Evolutionary conservation across 345 rosid genomes (phyloP), one percentile per base, ranked within the genome.

Genomic region (Orychophragmus violaceus): DNA sequence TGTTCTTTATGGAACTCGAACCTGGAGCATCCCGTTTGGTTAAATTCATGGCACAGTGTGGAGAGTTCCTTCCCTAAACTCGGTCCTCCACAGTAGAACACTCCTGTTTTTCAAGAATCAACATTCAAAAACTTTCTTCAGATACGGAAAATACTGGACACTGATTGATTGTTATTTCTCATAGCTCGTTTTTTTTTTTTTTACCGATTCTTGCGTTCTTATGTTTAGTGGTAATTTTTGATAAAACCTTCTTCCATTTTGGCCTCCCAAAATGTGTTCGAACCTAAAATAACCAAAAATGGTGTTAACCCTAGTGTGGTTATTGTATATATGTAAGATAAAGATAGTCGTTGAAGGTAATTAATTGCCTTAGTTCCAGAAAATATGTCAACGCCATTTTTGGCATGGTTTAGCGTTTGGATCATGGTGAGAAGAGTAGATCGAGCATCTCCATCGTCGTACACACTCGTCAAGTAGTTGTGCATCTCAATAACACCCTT

Each of bases 401-500:
- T 93, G 24, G 98, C 97, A 19, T 90, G 94, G 69, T 90, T 88
- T 51, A 93, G 78, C 13, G 98, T 90, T 71, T 93, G 98, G 49
- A 93, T 94, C 98, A 90, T 93, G 35, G 98, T 85, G 63, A 93
- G 89, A 48, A 93, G 94, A 55, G 54, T 49, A 7, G 74, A 55
- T 5, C 68, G 74, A 42, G 78, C 59, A 61, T 74, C 74, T 56
- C 96, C 96, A 86, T 86, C 97, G 76, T 90, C 98, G 24, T 93
- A 93, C 21, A 93, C 94, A 66, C 98, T 93, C 13, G 97, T 93
- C 76, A 93, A 83, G 80, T 93, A 93, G 74, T 90, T 93, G 82
- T 93, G 97, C 98, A 93, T 87, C 80, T 93, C 97, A 59, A 90
- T 90, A 35, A 93, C 84, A 37, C 90, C 96, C 97, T 93, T 59